Base-by-base conservation (phyloP, 2,329 filamentous ascomycete genomes). In the Macrophomina tecta region DNA sequence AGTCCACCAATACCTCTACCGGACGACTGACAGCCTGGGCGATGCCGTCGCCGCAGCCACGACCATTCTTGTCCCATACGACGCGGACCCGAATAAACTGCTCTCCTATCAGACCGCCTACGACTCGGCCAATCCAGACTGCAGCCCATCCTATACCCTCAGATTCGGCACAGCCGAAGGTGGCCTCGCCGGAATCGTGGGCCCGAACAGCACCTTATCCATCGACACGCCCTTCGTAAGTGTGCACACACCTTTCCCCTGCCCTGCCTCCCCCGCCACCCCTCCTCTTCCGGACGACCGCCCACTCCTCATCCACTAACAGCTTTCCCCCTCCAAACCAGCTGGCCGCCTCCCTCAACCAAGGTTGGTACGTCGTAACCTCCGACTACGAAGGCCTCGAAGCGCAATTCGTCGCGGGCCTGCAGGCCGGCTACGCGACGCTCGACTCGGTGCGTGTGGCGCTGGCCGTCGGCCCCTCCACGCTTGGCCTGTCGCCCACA, bases 391-490 rank as follows among this genome's bases (percentile, higher is more conserved):
- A 75, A 68, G 73, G 73, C 6, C 71, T 70, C 4, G 45, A 69
- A 30, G 72, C 72, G 14, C 67, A 70, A 1, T 75, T 74, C 42
- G 69, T 69, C 8, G 63, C 70, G 7, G 74, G 74, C 9, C 46
- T 72, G 5, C 65, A 69, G 23, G 67, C 69, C 38, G 74, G 73
- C 5, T 68, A 74, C 30, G 73, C 71, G 42, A 73, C 71, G 16
- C 68, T 76, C 9, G 73, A 75, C 64, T 69, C 69, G 5, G 66
- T 76, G 53, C 72, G 74, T 9, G 72, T 73, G 8, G 68, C 71
- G 1, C 68, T 75, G 3, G 64, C 23, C 3, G 36, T 56, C 1
- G 65, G 64, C 7, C 36, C 53, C 3, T 12, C 36, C 4, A 23
- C 23, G 23, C 36, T 42, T 5, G 53, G 53, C n/a, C 53, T 58